Conservation (phyloP, 1,284 basidiomycete genomes). For the Leccinum insigne region DNA sequence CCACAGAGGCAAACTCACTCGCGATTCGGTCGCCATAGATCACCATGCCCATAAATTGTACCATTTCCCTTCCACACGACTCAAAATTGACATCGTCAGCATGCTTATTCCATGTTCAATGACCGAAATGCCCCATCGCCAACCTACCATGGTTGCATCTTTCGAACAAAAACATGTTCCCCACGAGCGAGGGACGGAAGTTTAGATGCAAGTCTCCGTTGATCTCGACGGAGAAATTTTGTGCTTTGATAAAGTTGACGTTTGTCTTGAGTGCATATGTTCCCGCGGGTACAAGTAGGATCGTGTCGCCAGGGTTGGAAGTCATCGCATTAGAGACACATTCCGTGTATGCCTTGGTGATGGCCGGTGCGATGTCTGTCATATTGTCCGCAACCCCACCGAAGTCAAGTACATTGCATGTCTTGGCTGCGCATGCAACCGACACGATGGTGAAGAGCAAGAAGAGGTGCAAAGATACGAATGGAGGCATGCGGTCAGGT, state of each 20-base stretch:
- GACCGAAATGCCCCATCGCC: neutral
- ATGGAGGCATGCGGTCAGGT: neutral
- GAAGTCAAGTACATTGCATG: constrained; percentile 8
- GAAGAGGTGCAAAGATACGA: constrained; percentile 1
- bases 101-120: neutral
- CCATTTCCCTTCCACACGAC: constrained; percentile 12
- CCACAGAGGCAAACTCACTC: neutral
- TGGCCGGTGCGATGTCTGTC: constrained; percentile 11
- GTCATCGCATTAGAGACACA: constrained; percentile 3
- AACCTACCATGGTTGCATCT: constrained; percentile 8
- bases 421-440: constrained; percentile 1
- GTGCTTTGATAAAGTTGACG: neutral
- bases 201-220: constrained; percentile 7
- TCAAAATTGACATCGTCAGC: neutral
- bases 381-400: constrained; percentile 9
- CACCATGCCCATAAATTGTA: constrained; percentile 14
- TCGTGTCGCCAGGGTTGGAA: constrained; percentile 3
- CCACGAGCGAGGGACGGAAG: neutral
- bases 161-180: constrained; percentile 9
- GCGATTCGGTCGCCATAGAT: constrained; percentile 4
- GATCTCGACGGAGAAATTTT: constrained; percentile 4
- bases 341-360: constrained; percentile 8
- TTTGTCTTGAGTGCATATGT: constrained; percentile 3
- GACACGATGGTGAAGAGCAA: neutral
- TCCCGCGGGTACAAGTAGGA: constrained; percentile 13